phyloP scores from a whole-genome alignment of 257 asterid genomes.

The Ophiorrhiza pumila region DNA sequence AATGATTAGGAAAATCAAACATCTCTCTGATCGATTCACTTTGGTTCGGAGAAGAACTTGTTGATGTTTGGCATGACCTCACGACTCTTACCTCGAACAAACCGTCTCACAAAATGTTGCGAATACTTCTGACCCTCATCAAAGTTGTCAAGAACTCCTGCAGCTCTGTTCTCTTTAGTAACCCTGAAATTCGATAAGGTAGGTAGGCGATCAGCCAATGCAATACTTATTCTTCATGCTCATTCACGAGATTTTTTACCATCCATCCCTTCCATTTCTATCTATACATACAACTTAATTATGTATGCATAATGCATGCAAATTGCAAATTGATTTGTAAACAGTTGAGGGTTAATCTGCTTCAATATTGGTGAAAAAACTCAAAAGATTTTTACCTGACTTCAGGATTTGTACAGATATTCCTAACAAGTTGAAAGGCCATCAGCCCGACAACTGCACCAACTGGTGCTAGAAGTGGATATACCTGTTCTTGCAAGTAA shows the following conservation, averaged over 20 bases:
- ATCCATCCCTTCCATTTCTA: too few relatives aligned
- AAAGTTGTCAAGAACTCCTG: conserved; percentile 44
- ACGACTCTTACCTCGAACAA: conserved; percentile 36
- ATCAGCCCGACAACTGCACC: conserved; percentile 38
- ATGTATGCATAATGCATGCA: too few relatives aligned
- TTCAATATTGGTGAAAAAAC: neutral
- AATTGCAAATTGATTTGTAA: too few relatives aligned
- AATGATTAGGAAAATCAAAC: neutral
- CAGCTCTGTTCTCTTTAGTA: conserved; percentile 35
- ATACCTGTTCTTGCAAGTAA: conserved; percentile 35
- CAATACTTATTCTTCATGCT: too few relatives aligned
- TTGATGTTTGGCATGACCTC: conserved; percentile 45
- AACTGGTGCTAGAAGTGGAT: conserved; percentile 37
- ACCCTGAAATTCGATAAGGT: conserved; percentile 19
- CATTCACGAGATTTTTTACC: too few relatives aligned
- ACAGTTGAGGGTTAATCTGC: too few relatives aligned
- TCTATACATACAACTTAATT: too few relatives aligned
- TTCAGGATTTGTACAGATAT: conserved; percentile 40
- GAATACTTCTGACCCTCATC: conserved; percentile 40
- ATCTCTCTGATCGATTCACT: conserved; percentile 3
- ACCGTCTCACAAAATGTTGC: conserved; percentile 39
- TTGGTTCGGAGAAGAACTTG: conserved; percentile 33
- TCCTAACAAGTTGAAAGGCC: conserved; percentile 38
- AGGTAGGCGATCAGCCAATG: too few relatives aligned
- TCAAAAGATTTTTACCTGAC: conserved; percentile 27